Evolutionary conservation across 768 basidiomycete genomes (phyloP).

Genomic region (Sistotremastrum suecicum): DNA sequence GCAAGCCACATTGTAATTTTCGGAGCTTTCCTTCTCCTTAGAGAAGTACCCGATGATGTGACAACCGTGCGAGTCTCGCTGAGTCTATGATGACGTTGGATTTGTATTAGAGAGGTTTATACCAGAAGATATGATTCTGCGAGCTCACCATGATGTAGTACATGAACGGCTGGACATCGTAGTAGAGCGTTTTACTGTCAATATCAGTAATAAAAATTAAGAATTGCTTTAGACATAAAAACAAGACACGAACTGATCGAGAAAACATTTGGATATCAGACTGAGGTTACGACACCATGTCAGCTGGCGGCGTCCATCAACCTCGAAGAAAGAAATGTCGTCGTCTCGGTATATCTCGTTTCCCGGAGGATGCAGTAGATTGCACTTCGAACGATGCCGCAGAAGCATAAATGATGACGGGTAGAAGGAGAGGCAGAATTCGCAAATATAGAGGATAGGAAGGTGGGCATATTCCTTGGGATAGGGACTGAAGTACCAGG

Average conservation of each 20-base stretch:
- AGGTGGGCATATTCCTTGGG: constrained; percentile 96
- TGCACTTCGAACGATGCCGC: constrained; percentile 86
- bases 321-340: constrained; percentile 95
- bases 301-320: constrained; percentile 91
- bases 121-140: not conserved
- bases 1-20: constrained; percentile 98
- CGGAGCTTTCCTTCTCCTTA: constrained; percentile 96
- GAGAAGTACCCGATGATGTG: constrained; percentile 98
- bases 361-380: constrained; percentile 85
- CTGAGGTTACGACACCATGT: constrained; percentile 97
- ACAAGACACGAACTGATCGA: constrained; percentile 70
- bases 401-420: constrained; percentile 82
- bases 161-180: constrained; percentile 99
- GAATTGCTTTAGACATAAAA: constrained; percentile 8
- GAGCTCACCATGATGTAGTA: constrained; percentile 91
- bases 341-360: constrained; percentile 99
- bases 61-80: constrained; percentile 79
- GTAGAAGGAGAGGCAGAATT: constrained; percentile 92
- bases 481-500: constrained; percentile 99
- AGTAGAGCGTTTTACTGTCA: constrained; percentile 89
- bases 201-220: constrained; percentile 8
- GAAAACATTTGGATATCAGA: constrained; percentile 92
- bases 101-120: not conserved
- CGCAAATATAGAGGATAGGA: constrained; percentile 92
- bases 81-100: constrained; percentile 31